phyloP scores from a whole-genome alignment of 306 rosid genomes.

The Erythrophleum fordii region DNA sequence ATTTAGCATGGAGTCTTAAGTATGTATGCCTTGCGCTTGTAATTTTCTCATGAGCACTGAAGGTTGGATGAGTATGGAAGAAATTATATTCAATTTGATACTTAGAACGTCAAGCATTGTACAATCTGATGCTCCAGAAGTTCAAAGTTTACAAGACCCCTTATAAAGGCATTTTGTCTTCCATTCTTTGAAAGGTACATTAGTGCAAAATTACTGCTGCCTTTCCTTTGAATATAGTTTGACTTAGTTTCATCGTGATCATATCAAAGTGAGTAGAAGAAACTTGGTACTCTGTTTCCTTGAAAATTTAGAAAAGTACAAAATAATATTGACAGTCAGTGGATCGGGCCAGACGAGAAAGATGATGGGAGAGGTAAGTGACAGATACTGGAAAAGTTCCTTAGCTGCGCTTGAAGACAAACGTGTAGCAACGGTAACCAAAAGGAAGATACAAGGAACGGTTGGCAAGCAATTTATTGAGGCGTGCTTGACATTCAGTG shows the following conservation, averaged over 20 bases:
- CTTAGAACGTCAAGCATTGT: too few species aligned
- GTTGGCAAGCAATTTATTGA: not conserved
- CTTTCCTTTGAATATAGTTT: not conserved
- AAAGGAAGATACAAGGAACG: not conserved
- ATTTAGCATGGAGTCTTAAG: not conserved
- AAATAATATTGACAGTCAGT: not conserved
- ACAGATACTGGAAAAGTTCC: too few species aligned
- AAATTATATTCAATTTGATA: too few species aligned
- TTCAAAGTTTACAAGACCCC: not conserved
- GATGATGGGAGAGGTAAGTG: too few species aligned
- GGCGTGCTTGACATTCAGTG: slow-evolving; percentile 10
- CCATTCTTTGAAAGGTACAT: not conserved
- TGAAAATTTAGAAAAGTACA: not conserved
- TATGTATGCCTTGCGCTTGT: too few species aligned
- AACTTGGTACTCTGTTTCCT: not conserved
- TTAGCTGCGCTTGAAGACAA: not conserved
- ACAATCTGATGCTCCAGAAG: not conserved
- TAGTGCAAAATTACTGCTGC: too few species aligned
- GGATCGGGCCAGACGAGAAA: too few species aligned
- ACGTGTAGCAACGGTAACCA: not conserved
- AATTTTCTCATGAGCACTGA: too few species aligned
- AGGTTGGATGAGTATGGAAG: too few species aligned
- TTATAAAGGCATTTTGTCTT: not conserved
- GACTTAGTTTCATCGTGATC: not conserved
- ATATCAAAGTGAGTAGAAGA: not conserved